Percentiles rank a stretch among this genome's conserved stretches.
phyloP scores from a whole-genome alignment of 2,329 filamentous ascomycete genomes.

The Ceratocystis lukuohia region DNA sequence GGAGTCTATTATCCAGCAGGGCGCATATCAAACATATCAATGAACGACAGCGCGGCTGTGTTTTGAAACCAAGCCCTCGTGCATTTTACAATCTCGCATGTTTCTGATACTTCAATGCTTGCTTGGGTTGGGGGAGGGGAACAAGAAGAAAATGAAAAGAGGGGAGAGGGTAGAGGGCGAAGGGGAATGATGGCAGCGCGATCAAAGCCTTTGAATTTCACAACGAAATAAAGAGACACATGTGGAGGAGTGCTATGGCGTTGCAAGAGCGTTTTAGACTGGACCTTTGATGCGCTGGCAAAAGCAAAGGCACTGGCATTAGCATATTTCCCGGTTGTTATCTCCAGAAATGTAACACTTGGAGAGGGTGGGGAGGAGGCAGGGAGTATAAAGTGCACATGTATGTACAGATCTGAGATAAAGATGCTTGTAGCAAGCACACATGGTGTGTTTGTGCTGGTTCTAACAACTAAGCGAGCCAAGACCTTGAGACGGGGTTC shows the following conservation, averaged over 20 bases:
- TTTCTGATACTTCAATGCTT: not conserved
- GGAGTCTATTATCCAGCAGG: not conserved
- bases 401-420: not conserved
- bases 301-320: not conserved
- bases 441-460: not conserved
- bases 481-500: not conserved
- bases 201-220: not conserved
- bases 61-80: not conserved
- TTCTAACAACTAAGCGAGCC: not conserved
- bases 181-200: not conserved
- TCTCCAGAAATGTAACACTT: not conserved
- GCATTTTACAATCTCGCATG: not conserved
- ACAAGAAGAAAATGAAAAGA: not conserved
- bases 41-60: conserved; percentile 3
- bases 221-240: not conserved
- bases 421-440: not conserved
- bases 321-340: not conserved
- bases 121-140: not conserved
- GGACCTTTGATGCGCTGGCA: not conserved
- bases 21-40: not conserved
- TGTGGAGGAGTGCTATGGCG: not conserved
- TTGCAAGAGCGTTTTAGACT: not conserved
- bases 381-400: not conserved
- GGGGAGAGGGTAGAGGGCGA: not conserved
- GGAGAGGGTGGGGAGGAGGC: not conserved